Percentiles rank a stretch among this genome's conserved stretches.
These are phyloP conservation scores for Tricholoma sp. DNA, from an alignment of 768 basidiomycete genomes.

Conservation along the genomic window DNA sequence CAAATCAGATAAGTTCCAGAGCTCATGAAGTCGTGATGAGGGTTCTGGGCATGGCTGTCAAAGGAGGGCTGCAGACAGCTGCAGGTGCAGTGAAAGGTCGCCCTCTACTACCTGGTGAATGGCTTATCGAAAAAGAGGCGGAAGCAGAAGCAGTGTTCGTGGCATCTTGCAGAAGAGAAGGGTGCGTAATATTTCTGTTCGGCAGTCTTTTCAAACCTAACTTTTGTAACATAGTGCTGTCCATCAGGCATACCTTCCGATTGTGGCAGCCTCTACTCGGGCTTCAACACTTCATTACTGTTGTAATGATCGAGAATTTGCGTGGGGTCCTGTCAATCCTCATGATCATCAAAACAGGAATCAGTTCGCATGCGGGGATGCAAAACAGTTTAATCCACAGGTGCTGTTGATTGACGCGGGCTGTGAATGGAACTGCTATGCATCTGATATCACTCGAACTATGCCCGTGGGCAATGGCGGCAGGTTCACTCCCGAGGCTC, in stretches of 20 bases:
- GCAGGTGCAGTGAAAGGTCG: slow-evolving; percentile 39
- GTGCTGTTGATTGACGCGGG: slow-evolving; percentile 93
- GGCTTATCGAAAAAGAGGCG: slow-evolving; percentile 88
- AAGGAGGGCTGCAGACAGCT: slow-evolving; percentile 44
- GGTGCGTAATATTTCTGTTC: slow-evolving; percentile 44
- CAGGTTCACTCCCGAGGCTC: slow-evolving; percentile 76
- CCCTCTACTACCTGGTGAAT: slow-evolving; percentile 68
- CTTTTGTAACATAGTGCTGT: slow-evolving; percentile 46
- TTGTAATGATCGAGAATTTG: slow-evolving; percentile 84
- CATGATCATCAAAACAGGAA: slow-evolving; percentile 52
- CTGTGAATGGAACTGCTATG: slow-evolving; percentile 69
- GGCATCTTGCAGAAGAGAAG: slow-evolving; percentile 82
- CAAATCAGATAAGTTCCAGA: slow-evolving; percentile 81
- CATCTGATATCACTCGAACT: slow-evolving; percentile 64
- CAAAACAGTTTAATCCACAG: slow-evolving; percentile 49
- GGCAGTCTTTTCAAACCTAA: not conserved
- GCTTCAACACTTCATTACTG: slow-evolving; percentile 94
- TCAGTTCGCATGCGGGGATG: slow-evolving; percentile 35
- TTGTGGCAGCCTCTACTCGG: slow-evolving; percentile 81
- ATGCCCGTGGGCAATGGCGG: slow-evolving; percentile 95
- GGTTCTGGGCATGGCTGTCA: slow-evolving; percentile 73
- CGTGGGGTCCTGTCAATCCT: slow-evolving; percentile 69
- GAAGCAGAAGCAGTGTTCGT: slow-evolving; percentile 95
- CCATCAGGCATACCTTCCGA: slow-evolving; percentile 90
- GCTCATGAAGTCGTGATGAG: slow-evolving; percentile 94